Evolutionary conservation across 331 rosid genomes (phyloP).

Genomic region (Spiraea crenata): DNA sequence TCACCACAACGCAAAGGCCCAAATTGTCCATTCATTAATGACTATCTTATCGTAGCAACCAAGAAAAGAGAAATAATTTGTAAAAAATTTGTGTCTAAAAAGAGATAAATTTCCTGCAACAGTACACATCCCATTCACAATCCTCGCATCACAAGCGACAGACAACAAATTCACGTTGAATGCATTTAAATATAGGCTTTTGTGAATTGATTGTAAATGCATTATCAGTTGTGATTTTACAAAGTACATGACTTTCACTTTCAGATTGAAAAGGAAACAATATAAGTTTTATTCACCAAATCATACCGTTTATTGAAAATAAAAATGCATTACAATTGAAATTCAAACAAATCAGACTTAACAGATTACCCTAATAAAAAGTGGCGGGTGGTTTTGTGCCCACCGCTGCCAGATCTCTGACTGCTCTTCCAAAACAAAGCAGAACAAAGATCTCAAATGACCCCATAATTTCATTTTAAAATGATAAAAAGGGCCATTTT

Average conservation of each 20-base stretch:
- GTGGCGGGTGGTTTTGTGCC: constrained; percentile 22
- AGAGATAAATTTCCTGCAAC: too few relatives aligned
- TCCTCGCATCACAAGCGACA: too few relatives aligned
- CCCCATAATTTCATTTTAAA: constrained; percentile 20
- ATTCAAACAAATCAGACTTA: neutral
- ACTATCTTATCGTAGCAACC: too few relatives aligned
- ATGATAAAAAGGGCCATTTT: constrained; percentile 21
- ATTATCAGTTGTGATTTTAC: too few relatives aligned
- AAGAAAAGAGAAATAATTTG: too few relatives aligned
- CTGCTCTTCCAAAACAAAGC: constrained; percentile 17
- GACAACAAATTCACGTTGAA: too few relatives aligned
- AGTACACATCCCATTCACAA: too few relatives aligned
- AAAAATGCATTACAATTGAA: neutral
- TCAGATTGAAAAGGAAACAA: neutral
- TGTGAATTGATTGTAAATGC: too few relatives aligned
- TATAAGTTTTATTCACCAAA: neutral
- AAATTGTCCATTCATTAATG: too few relatives aligned
- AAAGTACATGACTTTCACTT: neutral
- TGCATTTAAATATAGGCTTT: too few relatives aligned
- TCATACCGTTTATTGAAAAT: neutral
- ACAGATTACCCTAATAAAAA: constrained; percentile 2
- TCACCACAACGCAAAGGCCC: too few relatives aligned
- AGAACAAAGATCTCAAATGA: constrained; percentile 8
- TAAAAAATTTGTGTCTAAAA: too few relatives aligned
- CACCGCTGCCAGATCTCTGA: constrained; percentile 23